Evolutionary conservation across 2,329 filamentous ascomycete species (phyloP).

Genomic region (Paradendryphiella salina): DNA sequence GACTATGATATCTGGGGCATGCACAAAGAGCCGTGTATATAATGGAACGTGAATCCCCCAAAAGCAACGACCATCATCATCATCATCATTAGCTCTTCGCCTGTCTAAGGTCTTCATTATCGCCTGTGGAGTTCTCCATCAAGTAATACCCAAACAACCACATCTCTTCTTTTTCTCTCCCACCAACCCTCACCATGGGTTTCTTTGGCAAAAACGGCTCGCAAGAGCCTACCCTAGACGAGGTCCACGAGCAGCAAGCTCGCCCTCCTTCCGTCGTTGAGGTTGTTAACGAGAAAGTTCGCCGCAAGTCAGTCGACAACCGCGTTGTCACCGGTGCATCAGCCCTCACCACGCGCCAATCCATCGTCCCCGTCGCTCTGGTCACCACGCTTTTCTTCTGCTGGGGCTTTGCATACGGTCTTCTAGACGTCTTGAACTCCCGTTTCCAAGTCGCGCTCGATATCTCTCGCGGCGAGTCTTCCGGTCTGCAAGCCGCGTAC

Average conservation of each 20-base stretch:
- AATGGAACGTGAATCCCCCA: constrained; percentile 17
- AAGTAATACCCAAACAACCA: constrained; percentile 1
- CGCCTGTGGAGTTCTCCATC: constrained; percentile 3
- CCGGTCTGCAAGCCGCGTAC: constrained; percentile 66
- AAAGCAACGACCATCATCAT: constrained; percentile 16
- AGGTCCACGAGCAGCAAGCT: constrained; percentile 43
- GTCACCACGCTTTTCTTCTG: constrained; percentile 57
- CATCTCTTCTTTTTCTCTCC: background rate
- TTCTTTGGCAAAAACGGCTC: constrained; percentile 32
- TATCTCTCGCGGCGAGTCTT: constrained; percentile 58
- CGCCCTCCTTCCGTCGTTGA: constrained; percentile 44
- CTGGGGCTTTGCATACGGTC: constrained; percentile 56
- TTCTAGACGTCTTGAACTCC: constrained; percentile 52
- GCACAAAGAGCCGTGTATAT: constrained; percentile 25
- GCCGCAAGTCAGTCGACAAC: constrained; percentile 44
- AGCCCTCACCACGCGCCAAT: constrained; percentile 49
- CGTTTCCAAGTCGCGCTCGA: constrained; percentile 50
- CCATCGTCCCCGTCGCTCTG: constrained; percentile 54
- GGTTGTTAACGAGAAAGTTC: constrained; percentile 38
- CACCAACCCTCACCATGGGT: constrained; percentile 23
- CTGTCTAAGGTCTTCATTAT: constrained; percentile 16
- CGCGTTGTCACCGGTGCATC: constrained; percentile 43
- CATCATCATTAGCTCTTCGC: constrained; percentile 25
- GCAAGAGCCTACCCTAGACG: constrained; percentile 42
- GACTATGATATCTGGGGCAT: constrained; percentile 4